Evolutionary conservation across 1,139 yeast species (phyloP), one percentile per base, ranked within the genome.

Genomic region (Protomyces lactucae-debilis): DNA sequence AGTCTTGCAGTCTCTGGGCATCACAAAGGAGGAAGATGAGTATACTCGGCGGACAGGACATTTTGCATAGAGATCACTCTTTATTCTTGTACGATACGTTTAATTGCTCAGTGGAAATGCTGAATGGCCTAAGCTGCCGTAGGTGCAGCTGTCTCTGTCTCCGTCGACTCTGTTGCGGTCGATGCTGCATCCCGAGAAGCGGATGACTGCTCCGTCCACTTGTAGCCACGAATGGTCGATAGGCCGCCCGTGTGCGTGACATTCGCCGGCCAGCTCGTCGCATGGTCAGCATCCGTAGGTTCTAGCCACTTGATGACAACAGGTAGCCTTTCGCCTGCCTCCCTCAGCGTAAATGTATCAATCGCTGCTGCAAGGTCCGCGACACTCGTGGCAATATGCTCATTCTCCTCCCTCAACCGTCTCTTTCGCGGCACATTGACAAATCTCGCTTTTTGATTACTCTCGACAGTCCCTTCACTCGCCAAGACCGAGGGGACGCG

Each of bases 331-430:
- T 23, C 43, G 25, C 46, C 53, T 10, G 35, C 25, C 16, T 35
- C 57, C 16, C 32, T 28, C 28, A 23, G 12, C 36, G 63, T 51
- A 32, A 59, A 59, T 14, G 57, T 21, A 14, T 52, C 56, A 28
- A 55, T 52, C 28, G 57, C 53, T 14, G 63, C 63, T 14, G 63
- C 39, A 9, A 59, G 45, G 21, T 59, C 63, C 3, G 63, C 63
- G n/a, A 59, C 25, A 9, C 52, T 40, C 40, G 63, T 52, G 3
- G 63, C 52, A 16, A 59, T 56, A 39, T 59, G 63, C 28, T 59
- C 46, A 37, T 52, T 59, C 37, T 59, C 63, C 43, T 52, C 39
- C 35, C 63, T 12, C 45, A 55, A 37, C 52, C 63, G 32, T 32
- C 57, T 51, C 21, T 59, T 59, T 21, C 18, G 16, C 23, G 48